phyloP scores from a whole-genome alignment of 2,329 filamentous ascomycete genomes.

The Fonsecaea monophora region DNA sequence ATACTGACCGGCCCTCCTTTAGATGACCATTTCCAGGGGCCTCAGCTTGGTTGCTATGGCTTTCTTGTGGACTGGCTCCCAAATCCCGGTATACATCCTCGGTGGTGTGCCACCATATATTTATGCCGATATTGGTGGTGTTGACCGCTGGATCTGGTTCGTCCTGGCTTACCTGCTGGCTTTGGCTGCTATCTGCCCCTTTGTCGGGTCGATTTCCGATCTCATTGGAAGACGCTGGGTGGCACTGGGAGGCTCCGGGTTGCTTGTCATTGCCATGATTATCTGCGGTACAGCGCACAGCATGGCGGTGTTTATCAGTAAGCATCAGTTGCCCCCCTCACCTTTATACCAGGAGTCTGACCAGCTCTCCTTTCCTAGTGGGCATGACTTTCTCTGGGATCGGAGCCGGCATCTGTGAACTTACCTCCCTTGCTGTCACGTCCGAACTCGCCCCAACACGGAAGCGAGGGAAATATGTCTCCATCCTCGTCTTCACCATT shows the following conservation, averaged over 20 bases:
- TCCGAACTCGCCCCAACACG: constrained; percentile 71
- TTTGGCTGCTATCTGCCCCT: constrained; percentile 64
- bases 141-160: constrained; percentile 68
- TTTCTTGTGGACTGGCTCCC: constrained; percentile 66
- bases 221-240: constrained; percentile 68
- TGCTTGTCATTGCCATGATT: constrained; percentile 66
- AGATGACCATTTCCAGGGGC: constrained; percentile 38
- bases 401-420: constrained; percentile 71
- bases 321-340: constrained; percentile 31
- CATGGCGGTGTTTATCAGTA: constrained; percentile 69
- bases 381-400: constrained; percentile 67
- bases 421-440: constrained; percentile 71
- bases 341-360: constrained; percentile 8
- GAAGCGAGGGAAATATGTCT: constrained; percentile 69
- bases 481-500: constrained; percentile 66
- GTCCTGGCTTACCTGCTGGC: constrained; percentile 61
- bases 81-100: constrained; percentile 64
- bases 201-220: constrained; percentile 71
- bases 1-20: constrained; percentile 54
- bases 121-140: constrained; percentile 66
- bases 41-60: constrained; percentile 65
- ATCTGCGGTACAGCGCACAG: constrained; percentile 63
- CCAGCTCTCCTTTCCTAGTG: constrained; percentile 43
- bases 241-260: constrained; percentile 60
- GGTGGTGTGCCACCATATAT: constrained; percentile 62